Evolutionary conservation across 371 early-diverging fungal genomes (phyloP), one percentile per base, ranked within the genome.

Genomic region (Chytridium lagenaria): DNA sequence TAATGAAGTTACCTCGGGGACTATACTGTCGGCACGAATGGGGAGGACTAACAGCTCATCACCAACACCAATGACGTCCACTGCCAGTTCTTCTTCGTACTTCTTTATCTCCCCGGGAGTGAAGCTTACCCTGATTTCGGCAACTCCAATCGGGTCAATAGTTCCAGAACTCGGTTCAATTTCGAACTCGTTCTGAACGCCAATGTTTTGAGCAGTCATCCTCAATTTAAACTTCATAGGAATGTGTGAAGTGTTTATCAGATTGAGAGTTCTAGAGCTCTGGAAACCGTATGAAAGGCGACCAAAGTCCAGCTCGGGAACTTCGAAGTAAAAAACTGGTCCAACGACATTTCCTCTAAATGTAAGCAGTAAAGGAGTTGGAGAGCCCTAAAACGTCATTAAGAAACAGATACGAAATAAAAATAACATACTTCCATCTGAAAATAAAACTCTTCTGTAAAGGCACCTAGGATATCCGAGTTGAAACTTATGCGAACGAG

Each of bases 221-320:
- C 81, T 61, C 23, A 88, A 63, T 0, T 26, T 22, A 72, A 69
- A 88, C 0, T 59, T 30, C 83, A 86, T 86, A 28, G 81, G 72
- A 49, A 88, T 87, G 26, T 74, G 75, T 12, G 86, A 87, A 0
- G 83, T 85, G 73, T 88, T 88, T 31, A 51, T 39, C 15, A 88
- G 73, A 0, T 68, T 50, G 15, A 86, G 37, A 0, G 34, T 50
- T 15, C 67, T 65, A 1, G 30, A 16, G 28, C 55, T 69, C 7
- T 50, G 49, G 70, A 88, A 87, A 10, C 86, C 86, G 57, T 77
- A 85, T 1, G 84, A 69, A 1, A 83, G 64, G 26, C 49, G 39
- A 0, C 81, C 82, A 65, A 86, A 85, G 44, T 83, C 77, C 12
- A 88, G 67, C 15, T 71, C 38, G 23, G 69, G 70, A 0, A 55